A percentile compares a stretch with the other conserved stretches of the same genome.
Conservation (phyloP, 2,329 filamentous ascomycete species). For the Pestalotiopsis sp. region DNA sequence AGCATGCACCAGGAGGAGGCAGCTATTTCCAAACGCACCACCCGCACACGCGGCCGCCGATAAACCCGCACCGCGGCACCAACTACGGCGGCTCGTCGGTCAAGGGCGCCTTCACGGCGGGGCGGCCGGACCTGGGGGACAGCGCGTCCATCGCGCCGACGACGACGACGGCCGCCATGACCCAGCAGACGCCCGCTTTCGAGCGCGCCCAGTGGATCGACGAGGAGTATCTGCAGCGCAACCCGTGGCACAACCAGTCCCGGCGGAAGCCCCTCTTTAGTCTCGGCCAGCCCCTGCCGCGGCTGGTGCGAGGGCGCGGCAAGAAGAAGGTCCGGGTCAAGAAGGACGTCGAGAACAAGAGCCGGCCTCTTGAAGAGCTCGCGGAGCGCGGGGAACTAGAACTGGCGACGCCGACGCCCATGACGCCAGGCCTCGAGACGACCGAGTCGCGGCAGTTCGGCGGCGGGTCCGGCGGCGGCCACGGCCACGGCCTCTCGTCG, state of each 20-base stretch:
- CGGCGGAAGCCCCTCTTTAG: conserved; percentile 28
- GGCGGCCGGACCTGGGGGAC: background rate
- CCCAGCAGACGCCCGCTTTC: background rate
- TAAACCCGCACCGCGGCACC: background rate
- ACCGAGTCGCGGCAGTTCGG: background rate
- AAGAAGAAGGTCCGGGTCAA: conserved; percentile 14
- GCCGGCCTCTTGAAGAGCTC: conserved; percentile 4
- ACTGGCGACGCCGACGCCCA: background rate
- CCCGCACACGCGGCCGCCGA: background rate
- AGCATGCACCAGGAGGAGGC: background rate
- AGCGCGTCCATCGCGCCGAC: background rate
- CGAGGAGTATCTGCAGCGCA: conserved; percentile 24
- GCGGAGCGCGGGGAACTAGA: conserved; percentile 12
- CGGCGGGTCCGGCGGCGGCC: background rate
- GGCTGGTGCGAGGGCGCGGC: conserved; percentile 16
- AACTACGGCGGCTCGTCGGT: background rate
- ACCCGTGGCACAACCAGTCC: conserved; percentile 26
- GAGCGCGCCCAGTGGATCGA: conserved; percentile 21
- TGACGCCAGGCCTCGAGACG: background rate
- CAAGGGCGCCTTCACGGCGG: background rate
- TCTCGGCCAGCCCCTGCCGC: conserved; percentile 26
- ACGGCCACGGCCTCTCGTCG: background rate
- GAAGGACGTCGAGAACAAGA: background rate
- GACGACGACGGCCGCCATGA: too few relatives aligned
- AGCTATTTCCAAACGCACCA: background rate